Evolutionary conservation across 1,284 basidiomycete genomes (phyloP), one percentile per base, ranked within the genome.

Genomic region (Naganishia sp.): DNA sequence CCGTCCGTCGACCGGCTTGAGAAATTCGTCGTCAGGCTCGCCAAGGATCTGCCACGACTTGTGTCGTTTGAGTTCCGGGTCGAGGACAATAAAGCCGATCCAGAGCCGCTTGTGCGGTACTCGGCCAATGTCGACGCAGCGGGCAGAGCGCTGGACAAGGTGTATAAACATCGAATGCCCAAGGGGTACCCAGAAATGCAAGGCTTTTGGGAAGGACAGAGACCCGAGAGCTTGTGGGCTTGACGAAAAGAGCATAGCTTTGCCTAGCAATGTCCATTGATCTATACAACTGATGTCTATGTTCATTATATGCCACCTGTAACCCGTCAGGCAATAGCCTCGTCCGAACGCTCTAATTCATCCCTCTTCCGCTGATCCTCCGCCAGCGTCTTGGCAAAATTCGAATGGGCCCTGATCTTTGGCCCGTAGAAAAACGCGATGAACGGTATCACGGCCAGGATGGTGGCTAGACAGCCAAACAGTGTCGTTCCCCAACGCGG

Each of bases 361-460:
- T 60, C 53, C 32, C 73, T 68, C 31, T 71, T 67, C 51, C 71
- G 70, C 51, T 77, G 74, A 23, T 69, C 67, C 39, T 71, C 70
- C 73, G 78, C 76, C 31, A 78, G 67, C 45, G 71, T 58, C 45
- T 74, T 72, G 23, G 72, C 72, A 68, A 76, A 79, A 54, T 68
- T 72, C 15, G 71, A 73, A 41, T 68, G 66, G 6, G 71, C 68
- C 18, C 78, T 68, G 46, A 80, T 77, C 52, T 68, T 49, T 0
- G 77, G 76, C 1, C 75, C 78, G 45, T 73, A 73, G 28, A 68
- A 69, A 68, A 74, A 76, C 6, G 74, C 75, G 0, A 75, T 66
- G 50, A 78, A 78, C 1, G 78, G 78, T 15, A 78, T 73, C 2
- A 72, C 58, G 1, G 76, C 71, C 2, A 78, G 70, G 23, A 63